phyloP scores from a whole-genome alignment of 768 basidiomycete species.

The Trametopsis cervina region DNA sequence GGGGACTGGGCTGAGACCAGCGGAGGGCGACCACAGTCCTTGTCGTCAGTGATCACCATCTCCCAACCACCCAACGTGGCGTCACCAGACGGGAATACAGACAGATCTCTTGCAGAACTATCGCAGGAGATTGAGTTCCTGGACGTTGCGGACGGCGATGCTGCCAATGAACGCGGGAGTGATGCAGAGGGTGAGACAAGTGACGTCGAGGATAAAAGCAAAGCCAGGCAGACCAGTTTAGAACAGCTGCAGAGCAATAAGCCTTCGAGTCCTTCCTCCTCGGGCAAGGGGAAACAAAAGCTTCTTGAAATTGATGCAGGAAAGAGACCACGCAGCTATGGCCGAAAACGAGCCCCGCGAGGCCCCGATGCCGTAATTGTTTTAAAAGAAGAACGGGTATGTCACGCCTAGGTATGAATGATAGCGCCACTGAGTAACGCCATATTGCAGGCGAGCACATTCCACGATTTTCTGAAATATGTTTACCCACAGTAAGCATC shows the following conservation, averaged over 20 bases:
- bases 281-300: constrained; percentile 14
- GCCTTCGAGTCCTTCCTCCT: constrained; percentile 7
- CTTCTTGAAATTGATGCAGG: constrained; percentile 12
- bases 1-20: constrained; percentile 85
- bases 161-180: constrained; percentile 24
- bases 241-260: constrained; percentile 47
- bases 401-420: constrained; percentile 15
- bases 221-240: constrained; percentile 45
- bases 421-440: not conserved
- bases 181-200: constrained; percentile 13
- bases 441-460: constrained; percentile 56
- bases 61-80: constrained; percentile 57
- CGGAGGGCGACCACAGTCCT: constrained; percentile 56
- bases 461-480: constrained; percentile 91
- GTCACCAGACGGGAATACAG: not conserved
- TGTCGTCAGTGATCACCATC: constrained; percentile 81
- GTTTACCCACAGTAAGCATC: constrained; percentile 82
- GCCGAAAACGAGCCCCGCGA: constrained; percentile 8
- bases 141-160: constrained; percentile 46
- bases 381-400: constrained; percentile 81
- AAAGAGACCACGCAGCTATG: constrained; percentile 7
- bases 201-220: constrained; percentile 12
- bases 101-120: not conserved
- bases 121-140: constrained; percentile 25
- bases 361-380: constrained; percentile 81